Base-by-base conservation (phyloP, 2,329 filamentous ascomycete genomes). In the Ophiostoma sp. region DNA sequence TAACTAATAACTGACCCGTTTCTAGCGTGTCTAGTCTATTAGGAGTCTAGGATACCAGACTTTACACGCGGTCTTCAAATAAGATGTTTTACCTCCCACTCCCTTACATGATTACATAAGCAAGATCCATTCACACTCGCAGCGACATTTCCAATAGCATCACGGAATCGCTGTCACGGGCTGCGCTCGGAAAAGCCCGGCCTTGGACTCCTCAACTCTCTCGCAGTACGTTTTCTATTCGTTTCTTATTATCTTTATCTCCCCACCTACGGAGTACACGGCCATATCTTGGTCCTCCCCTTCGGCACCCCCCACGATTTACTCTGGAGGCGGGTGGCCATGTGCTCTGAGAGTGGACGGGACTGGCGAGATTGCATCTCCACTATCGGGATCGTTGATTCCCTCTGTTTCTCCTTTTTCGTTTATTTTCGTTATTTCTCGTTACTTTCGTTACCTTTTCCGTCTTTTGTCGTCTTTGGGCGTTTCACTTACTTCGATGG, bases 231-330 rank as follows among this genome's bases (percentile, higher is more conserved):
- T 27, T 27, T 27, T 27, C 27, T 27, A 27, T 27, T 27, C 27
- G 27, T 27, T 14, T 49, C 45, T 16, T 14, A 49, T 49, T 45
- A 45, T 45, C 42, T 12, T 27, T 55, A 3, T 6, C 16, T 52
- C 49, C 16, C 27, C 27, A 27, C 27, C 27, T 27, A 27, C 27
- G 27, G 27, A 27, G 27, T 27, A 27, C 27, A 27, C 27, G 27
- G 27, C 38, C 16, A 62, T 62, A 41, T 41, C 58, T 40, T 18
- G 18, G 55, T 62, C 36, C 12, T 36, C 27, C 40, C 55, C 18
- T 58, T 36, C 14, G 40, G 60, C 60, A 63, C 60, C 60, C 60
- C 60, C 60, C 60, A 63, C 60, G 60, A 44, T 63, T 60, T 40
- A 5, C 38, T 42, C 60, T 63, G 60, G 40, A 41, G 60, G 41